These are phyloP conservation scores for Aureobasidium musti DNA, from an alignment of 2,329 filamentous ascomycete species.

Conservation along the genomic window DNA sequence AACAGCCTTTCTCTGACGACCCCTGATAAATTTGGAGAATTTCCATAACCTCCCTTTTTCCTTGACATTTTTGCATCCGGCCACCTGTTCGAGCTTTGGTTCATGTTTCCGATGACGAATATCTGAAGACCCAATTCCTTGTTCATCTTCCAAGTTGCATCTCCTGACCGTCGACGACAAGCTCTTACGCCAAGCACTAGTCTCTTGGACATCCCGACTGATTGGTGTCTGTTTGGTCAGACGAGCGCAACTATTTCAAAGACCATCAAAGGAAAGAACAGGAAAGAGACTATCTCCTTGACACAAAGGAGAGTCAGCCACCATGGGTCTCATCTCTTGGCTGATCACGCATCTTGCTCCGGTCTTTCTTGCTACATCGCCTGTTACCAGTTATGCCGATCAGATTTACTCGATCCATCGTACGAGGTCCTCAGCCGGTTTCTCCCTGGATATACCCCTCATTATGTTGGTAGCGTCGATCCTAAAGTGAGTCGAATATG, in stretches of 20 bases:
- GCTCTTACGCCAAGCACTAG: conserved; percentile 20
- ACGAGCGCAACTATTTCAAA: not conserved
- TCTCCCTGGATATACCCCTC: conserved; percentile 66
- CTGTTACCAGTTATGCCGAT: conserved; percentile 66
- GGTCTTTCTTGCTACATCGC: conserved; percentile 59
- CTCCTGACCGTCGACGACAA: conserved; percentile 1
- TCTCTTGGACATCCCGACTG: conserved; percentile 2
- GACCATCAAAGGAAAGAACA: not conserved
- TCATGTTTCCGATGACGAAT: not conserved
- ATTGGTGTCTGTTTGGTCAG: not conserved
- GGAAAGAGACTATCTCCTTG: not conserved
- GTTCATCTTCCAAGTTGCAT: not conserved
- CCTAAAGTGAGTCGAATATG: conserved; percentile 54
- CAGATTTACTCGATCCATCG: conserved; percentile 67
- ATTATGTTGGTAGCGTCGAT: conserved; percentile 68
- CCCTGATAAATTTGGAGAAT: conserved; percentile 22
- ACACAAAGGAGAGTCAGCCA: not conserved
- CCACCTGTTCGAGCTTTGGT: not conserved
- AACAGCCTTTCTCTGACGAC: conserved; percentile 18
- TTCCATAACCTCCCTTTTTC: not conserved
- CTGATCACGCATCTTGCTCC: conserved; percentile 43
- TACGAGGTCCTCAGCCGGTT: conserved; percentile 61
- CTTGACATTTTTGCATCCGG: not conserved
- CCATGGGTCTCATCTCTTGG: conserved; percentile 37
- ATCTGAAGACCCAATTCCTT: not conserved